Conservation (phyloP, 441 rosid genomes). For the Raphanus hybrid region DNA sequence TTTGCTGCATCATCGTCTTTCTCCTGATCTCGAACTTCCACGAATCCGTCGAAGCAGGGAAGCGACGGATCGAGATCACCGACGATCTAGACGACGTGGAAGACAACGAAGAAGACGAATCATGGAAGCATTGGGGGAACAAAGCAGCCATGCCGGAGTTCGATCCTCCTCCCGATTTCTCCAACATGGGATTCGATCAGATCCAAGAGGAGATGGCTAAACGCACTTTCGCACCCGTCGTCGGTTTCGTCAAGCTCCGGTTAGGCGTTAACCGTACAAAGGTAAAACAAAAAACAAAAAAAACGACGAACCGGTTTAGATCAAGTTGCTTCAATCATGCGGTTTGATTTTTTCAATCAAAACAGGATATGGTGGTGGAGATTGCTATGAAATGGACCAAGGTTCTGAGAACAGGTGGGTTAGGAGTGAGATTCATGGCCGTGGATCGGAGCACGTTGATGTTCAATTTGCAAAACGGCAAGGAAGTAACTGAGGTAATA, state of each 20-base stretch:
- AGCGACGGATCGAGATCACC: constrained; percentile 3
- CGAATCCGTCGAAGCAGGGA: constrained; percentile 1
- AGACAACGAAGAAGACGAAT: constrained; percentile 1
- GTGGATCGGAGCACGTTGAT: constrained; percentile 78
- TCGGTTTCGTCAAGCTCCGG: neutral
- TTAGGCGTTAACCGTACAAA: neutral
- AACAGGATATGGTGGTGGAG: constrained; percentile 64
- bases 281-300: neutral
- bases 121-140: neutral
- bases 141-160: neutral
- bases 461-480: constrained; percentile 76
- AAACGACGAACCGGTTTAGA: neutral
- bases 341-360: neutral
- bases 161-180: neutral
- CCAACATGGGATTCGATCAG: constrained; percentile 9
- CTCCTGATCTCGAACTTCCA: neutral
- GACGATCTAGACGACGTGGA: constrained; percentile 9
- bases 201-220: constrained; percentile 4
- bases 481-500: constrained; percentile 61
- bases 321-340: neutral
- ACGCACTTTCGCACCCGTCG: neutral
- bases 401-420: constrained; percentile 72
- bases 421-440: constrained; percentile 70
- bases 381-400: constrained; percentile 79
- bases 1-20: neutral